A percentile compares a stretch with the other conserved stretches of the same genome.
Conservation (phyloP, 371 early-diverging fungal species). For the Paramicrosporidium saccamoebae region DNA sequence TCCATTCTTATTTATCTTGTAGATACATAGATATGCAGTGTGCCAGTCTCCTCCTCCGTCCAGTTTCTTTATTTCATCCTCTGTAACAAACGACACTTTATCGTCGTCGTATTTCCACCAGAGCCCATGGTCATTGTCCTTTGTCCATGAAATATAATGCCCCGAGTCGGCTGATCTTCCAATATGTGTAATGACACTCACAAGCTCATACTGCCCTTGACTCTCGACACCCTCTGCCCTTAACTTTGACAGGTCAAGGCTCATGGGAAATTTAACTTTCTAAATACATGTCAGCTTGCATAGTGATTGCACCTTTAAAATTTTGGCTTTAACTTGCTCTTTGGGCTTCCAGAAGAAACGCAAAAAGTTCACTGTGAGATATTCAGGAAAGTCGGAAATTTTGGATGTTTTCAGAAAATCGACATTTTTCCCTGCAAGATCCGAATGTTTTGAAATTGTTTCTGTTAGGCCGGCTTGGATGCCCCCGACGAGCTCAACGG, state of each 20-base stretch:
- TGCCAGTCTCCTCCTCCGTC: constrained; percentile 76
- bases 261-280: constrained; percentile 68
- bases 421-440: constrained; percentile 33
- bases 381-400: constrained; percentile 49
- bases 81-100: constrained; percentile 39
- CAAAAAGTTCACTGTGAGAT: constrained; percentile 61
- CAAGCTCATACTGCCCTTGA: constrained; percentile 34
- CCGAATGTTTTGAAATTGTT: constrained; percentile 58
- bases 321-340: constrained; percentile 61
- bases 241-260: constrained; percentile 46
- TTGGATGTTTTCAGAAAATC: constrained; percentile 31
- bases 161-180: constrained; percentile 11
- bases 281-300: constrained; percentile 4
- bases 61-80: constrained; percentile 56
- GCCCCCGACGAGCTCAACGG: constrained; percentile 9
- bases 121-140: constrained; percentile 14
- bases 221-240: constrained; percentile 5
- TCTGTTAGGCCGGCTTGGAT: constrained; percentile 15
- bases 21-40: constrained; percentile 39
- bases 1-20: constrained; percentile 20
- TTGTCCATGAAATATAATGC: constrained; percentile 73
- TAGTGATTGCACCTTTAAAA: constrained; percentile 12
- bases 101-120: constrained; percentile 90
- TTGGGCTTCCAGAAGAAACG: constrained; percentile 81
- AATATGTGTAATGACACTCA: constrained; percentile 19